Evolutionary conservation across 2,329 filamentous ascomycete species (phyloP).

Genomic region (Aspergillus hortae): DNA sequence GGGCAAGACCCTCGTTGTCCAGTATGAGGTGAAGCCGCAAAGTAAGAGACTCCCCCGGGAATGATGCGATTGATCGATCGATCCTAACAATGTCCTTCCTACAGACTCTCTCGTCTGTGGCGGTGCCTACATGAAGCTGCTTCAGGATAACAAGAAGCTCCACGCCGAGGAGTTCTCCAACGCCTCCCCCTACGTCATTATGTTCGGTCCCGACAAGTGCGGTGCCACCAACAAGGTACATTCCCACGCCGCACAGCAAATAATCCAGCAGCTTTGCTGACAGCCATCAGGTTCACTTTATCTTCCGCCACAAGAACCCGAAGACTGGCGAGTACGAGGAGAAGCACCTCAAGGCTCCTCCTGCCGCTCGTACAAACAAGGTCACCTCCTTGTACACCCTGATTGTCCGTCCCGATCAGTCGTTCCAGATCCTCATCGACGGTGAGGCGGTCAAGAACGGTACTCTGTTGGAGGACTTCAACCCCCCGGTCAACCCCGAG

Average conservation of each 20-base stretch:
- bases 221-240: slow-evolving; percentile 95
- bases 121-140: slow-evolving; percentile 98
- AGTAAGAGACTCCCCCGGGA: slow-evolving; percentile 57
- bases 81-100: slow-evolving; percentile 3
- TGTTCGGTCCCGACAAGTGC: slow-evolving; percentile 99
- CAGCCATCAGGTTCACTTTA: slow-evolving; percentile 68
- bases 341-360: slow-evolving; percentile 89
- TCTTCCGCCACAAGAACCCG: slow-evolving; percentile 99
- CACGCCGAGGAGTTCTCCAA: slow-evolving; percentile 98
- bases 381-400: slow-evolving; percentile 93
- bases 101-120: slow-evolving; percentile 92
- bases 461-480: slow-evolving; percentile 90
- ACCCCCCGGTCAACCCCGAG: slow-evolving; percentile 84
- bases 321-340: slow-evolving; percentile 99
- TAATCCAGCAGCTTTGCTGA: slow-evolving; percentile 2
- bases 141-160: slow-evolving; percentile 95
- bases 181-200: slow-evolving; percentile 95
- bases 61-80: background rate
- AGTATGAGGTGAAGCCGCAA: slow-evolving; percentile 99
- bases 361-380: slow-evolving; percentile 85
- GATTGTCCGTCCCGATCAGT: slow-evolving; percentile 95
- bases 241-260: slow-evolving; percentile 31
- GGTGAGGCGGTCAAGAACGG: slow-evolving; percentile 84
- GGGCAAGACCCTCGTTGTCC: slow-evolving; percentile 92
- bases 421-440: slow-evolving; percentile 87